Evolutionary conservation across 371 early-diverging fungal genomes (phyloP).

Genomic region (Mucor irregularis): DNA sequence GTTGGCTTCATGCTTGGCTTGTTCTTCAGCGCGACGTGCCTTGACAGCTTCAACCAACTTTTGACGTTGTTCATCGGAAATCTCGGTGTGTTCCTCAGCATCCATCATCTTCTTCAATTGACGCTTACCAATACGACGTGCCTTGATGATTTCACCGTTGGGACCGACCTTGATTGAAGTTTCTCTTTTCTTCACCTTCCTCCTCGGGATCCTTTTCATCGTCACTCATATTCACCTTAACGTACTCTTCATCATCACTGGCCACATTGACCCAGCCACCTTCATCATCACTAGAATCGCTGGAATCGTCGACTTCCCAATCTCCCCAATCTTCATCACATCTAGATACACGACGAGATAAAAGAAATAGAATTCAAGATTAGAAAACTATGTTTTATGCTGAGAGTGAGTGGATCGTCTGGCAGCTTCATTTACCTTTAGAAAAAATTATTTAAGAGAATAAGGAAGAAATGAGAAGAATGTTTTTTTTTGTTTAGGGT

Average conservation of each 20-base stretch:
- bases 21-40: constrained; percentile 40
- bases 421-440: too few relatives aligned
- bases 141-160: constrained; percentile 28
- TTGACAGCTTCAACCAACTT: constrained; percentile 38
- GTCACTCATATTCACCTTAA: constrained; percentile 44
- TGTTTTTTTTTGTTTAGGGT: constrained; percentile 8
- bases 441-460: constrained; percentile 7
- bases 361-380: neutral
- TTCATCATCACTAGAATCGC: constrained; percentile 52
- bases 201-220: constrained; percentile 26
- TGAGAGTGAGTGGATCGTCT: too few relatives aligned
- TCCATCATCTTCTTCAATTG: constrained; percentile 48
- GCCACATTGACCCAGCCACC: constrained; percentile 51
- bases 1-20: constrained; percentile 38
- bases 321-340: constrained; percentile 59
- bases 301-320: constrained; percentile 66
- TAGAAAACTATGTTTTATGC: neutral
- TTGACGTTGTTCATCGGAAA: constrained; percentile 53
- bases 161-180: constrained; percentile 24
- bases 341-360: too few relatives aligned
- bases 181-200: constrained; percentile 33
- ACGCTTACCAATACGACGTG: constrained; percentile 51
- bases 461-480: constrained; percentile 4
- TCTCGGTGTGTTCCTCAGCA: constrained; percentile 45
- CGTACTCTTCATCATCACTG: constrained; percentile 51